Evolutionary conservation across 352 stramenopile genomes (phyloP).

Genomic region (Blastocystis hominis): DNA sequence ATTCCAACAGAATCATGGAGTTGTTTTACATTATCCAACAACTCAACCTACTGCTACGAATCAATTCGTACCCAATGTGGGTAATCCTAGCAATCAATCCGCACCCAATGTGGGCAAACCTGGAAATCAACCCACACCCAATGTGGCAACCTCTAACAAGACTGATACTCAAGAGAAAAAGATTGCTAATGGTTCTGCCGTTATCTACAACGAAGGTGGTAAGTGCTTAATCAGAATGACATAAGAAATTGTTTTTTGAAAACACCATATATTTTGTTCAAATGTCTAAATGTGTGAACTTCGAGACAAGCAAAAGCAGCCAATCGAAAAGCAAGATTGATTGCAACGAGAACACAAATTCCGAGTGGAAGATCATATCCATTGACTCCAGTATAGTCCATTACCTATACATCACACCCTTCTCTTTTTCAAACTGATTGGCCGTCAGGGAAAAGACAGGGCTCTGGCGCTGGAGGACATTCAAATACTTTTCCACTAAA

Average conservation of each 20-base stretch:
- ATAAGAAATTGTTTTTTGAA: not conserved
- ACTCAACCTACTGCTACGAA: not conserved
- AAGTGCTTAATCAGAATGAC: not conserved
- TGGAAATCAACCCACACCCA: not conserved
- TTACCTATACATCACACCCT: not conserved
- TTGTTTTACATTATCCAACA: not conserved
- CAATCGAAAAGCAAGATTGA: constrained; percentile 5
- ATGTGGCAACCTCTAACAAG: not conserved
- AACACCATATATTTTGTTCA: constrained; percentile 34
- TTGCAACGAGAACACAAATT: constrained; percentile 32
- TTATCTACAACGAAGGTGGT: not conserved
- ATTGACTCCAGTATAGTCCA: constrained; percentile 16
- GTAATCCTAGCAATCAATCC: too few species aligned
- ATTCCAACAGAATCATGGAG: not conserved
- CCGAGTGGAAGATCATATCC: constrained; percentile 1
- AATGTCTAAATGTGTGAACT: constrained; percentile 21
- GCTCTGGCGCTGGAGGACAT: constrained; percentile 13
- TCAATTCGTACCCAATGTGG: not conserved
- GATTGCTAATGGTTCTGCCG: not conserved
- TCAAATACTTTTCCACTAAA: constrained; percentile 45
- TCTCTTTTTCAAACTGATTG: not conserved
- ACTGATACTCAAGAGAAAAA: not conserved
- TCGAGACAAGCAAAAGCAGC: constrained; percentile 18
- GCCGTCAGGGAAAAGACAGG: constrained; percentile 35
- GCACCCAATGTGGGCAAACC: not conserved